A percentile compares a stretch with the other conserved stretches of the same genome.
Evolutionary conservation across 306 rosid species (phyloP).

Genomic region (Rubus idaeus): DNA sequence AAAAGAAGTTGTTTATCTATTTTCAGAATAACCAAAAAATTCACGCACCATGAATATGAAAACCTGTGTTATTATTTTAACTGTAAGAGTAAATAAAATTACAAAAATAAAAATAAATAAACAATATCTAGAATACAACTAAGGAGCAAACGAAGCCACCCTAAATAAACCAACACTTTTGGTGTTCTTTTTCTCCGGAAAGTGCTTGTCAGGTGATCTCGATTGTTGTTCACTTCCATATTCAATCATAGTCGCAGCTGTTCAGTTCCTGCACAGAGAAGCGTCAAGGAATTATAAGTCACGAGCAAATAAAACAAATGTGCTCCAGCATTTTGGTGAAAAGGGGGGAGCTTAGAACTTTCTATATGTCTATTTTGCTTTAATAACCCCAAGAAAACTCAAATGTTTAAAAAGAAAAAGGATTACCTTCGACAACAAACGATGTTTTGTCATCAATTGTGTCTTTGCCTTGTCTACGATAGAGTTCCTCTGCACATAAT

Average conservation of each 20-base stretch:
- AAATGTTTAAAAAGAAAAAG: background rate
- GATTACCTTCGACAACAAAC: constrained; percentile 26
- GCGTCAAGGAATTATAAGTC: background rate
- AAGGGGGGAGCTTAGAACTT: background rate
- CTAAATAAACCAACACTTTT: background rate
- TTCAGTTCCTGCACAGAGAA: constrained; percentile 10
- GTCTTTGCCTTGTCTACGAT: constrained; percentile 24
- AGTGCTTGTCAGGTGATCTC: background rate
- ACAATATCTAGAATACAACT: background rate
- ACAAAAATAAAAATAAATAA: background rate
- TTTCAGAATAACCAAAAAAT: background rate
- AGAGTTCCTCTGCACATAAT: constrained; percentile 28
- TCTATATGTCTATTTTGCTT: background rate
- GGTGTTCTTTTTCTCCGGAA: background rate
- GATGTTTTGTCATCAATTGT: constrained; percentile 26
- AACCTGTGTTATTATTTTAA: background rate
- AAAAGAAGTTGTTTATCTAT: background rate
- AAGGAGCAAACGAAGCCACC: background rate
- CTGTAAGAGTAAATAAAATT: background rate
- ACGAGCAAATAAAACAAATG: background rate
- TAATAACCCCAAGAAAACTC: background rate
- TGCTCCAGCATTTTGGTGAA: background rate
- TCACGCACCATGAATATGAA: background rate
- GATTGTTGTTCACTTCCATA: constrained; percentile 1
- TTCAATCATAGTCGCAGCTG: constrained; percentile 1